These are phyloP conservation scores for Chaetomium strumarium DNA, from an alignment of 2,329 filamentous ascomycete species.

Conservation along the genomic window DNA sequence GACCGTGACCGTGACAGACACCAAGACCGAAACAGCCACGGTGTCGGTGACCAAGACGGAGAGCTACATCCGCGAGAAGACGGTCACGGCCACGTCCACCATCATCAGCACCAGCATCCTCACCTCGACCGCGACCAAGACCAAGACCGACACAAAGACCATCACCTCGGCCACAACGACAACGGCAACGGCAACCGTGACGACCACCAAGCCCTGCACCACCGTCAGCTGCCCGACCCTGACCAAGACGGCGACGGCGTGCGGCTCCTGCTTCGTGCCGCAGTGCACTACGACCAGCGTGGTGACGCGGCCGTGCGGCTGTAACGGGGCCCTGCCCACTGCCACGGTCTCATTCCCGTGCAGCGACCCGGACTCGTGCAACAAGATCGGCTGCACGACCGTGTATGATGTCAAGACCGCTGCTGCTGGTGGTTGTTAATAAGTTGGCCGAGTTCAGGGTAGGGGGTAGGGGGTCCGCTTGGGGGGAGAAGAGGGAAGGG, in stretches of 20 bases:
- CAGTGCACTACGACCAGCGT: slow-evolving; percentile 22
- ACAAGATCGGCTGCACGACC: slow-evolving; percentile 28
- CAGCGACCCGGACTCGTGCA: slow-evolving; percentile 20
- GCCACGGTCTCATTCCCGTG: slow-evolving; percentile 25
- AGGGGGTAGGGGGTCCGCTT: too few species aligned
- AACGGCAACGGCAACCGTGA: slow-evolving; percentile 8
- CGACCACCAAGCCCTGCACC: slow-evolving; percentile 16
- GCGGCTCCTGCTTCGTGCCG: slow-evolving; percentile 23
- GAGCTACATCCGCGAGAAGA: slow-evolving; percentile 14
- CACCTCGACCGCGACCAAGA: neutral
- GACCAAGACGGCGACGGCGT: slow-evolving; percentile 23
- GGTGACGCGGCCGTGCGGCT: slow-evolving; percentile 21
- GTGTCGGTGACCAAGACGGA: slow-evolving; percentile 10
- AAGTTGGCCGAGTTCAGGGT: too few species aligned
- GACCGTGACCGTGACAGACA: slow-evolving; percentile 14
- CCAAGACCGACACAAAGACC: neutral
- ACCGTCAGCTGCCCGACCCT: slow-evolving; percentile 23
- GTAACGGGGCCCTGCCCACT: slow-evolving; percentile 22
- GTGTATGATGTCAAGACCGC: slow-evolving; percentile 23
- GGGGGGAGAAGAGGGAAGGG: too few species aligned
- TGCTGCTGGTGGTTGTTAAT: slow-evolving; percentile 11
- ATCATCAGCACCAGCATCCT: slow-evolving; percentile 5
- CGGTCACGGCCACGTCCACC: slow-evolving; percentile 12
- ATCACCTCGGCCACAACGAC: slow-evolving; percentile 8
- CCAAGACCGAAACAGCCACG: slow-evolving; percentile 15